Evolutionary conservation across 2,329 filamentous ascomycete genomes (phyloP), one percentile per base, ranked within the genome.

Genomic region (Botrytis porri): DNA sequence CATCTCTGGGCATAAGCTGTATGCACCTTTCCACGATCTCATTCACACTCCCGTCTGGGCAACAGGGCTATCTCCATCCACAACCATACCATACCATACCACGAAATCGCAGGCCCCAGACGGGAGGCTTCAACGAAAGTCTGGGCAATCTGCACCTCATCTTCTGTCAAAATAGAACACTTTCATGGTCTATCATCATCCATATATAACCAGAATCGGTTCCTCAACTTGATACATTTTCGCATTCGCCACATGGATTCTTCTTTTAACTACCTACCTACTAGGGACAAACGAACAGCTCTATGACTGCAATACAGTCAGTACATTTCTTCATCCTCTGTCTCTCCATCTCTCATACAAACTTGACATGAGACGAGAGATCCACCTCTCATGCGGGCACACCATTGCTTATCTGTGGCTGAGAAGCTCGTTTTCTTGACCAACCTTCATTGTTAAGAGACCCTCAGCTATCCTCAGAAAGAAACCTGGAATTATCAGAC

Each of bases 121-220:
- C n/a, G 35, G 35, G 5, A 61, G 18, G 32, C 57, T 20, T 25
- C 59, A 61, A 8, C 59, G 16, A 6, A 57, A 9, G 62, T 45
- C 62, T 45, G 63, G 63, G 43, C 63, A 48, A 18, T 41, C 35
- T 54, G 64, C 64, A 66, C 45, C 45, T 39, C 64, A 66, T 66
- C 32, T 66, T 66, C 22, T 16, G 29, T 39, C 32, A 51, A n/a
- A 39, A 20, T 41, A 61, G 20, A 59, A 59, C 59, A 64, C 10
- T 18, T 37, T 32, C 29, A 51, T 4, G 0, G 25, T 14, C 20
- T 29, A 64, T 6, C 1, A n/a, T 20, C 22, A 37, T 39, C 5
- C 32, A 54, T 29, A 25, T 8, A 39, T 25, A 61, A 25, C 43
- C 45, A 65, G 32, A 43, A n/a, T 51, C 1, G 16, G 18, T 37